These are phyloP conservation scores for Cladophialophora exuberans DNA, from an alignment of 2,329 filamentous ascomycete species.

Conservation along the genomic window DNA sequence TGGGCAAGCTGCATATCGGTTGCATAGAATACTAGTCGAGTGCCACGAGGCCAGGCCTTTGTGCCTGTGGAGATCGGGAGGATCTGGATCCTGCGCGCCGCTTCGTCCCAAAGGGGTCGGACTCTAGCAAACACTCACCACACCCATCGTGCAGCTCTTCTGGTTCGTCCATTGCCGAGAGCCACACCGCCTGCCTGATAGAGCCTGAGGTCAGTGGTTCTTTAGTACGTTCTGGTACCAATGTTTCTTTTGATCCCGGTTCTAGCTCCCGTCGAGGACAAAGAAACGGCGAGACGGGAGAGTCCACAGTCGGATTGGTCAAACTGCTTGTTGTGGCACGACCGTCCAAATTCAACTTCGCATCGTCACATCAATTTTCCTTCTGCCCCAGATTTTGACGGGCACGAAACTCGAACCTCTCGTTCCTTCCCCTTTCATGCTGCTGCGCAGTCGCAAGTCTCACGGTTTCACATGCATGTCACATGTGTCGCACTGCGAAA, in stretches of 20 bases:
- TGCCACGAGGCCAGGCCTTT: slow-evolving; percentile 9
- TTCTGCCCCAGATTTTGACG: too few species aligned
- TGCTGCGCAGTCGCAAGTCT: background rate
- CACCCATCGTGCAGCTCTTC: background rate
- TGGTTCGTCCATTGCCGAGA: slow-evolving; percentile 11
- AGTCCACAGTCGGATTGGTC: too few species aligned
- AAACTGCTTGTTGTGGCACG: too few species aligned
- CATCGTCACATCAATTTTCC: too few species aligned
- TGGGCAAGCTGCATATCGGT: too few species aligned
- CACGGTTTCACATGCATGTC: background rate
- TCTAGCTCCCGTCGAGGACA: too few species aligned
- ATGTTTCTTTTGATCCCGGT: too few species aligned
- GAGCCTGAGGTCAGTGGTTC: too few species aligned
- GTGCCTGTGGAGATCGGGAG: slow-evolving; percentile 14
- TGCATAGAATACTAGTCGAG: slow-evolving; percentile 11
- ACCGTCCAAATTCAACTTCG: too few species aligned
- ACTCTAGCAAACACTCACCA: too few species aligned
- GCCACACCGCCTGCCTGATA: slow-evolving; percentile 10
- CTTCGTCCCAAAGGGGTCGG: slow-evolving; percentile 1
- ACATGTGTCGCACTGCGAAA: slow-evolving; percentile 5
- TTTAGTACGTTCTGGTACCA: too few species aligned
- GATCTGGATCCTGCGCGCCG: slow-evolving; percentile 11
- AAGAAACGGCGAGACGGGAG: too few species aligned
- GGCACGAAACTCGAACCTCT: background rate
- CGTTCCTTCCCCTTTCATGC: background rate